Conservation (phyloP, 2,329 filamentous ascomycete species). For the Lasiodiplodia theobromae region DNA sequence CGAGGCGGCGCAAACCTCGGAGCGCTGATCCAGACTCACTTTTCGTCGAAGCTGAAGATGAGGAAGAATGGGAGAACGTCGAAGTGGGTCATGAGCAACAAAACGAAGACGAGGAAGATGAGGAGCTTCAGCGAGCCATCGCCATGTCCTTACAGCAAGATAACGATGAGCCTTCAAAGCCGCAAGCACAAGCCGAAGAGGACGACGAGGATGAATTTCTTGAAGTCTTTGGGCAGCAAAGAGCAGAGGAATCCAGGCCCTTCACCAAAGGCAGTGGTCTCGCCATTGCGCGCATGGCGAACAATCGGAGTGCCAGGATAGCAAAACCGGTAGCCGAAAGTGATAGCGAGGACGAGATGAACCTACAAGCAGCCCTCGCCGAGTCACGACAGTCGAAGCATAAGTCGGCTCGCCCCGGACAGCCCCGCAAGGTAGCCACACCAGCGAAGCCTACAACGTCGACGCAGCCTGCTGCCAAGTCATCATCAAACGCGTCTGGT, state of each 20-base stretch:
- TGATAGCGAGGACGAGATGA: conserved; percentile 73
- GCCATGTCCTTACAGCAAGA: conserved; percentile 77
- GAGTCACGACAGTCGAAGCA: conserved; percentile 67
- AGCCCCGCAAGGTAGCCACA: conserved; percentile 30
- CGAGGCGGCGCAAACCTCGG: conserved; percentile 35
- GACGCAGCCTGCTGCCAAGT: conserved; percentile 44
- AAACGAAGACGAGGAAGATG: conserved; percentile 66
- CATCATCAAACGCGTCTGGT: conserved; percentile 64
- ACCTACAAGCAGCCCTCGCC: conserved; percentile 77
- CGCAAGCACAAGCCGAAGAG: conserved; percentile 50
- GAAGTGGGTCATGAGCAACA: conserved; percentile 53
- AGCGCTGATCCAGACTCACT: conserved; percentile 22
- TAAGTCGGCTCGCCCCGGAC: conserved; percentile 32
- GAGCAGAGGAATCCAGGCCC: conserved; percentile 51
- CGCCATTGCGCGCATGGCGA: conserved; percentile 76
- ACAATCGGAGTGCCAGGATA: conserved; percentile 71
- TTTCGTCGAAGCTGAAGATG: conserved; percentile 45
- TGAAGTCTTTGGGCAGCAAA: conserved; percentile 55
- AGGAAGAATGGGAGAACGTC: conserved; percentile 51
- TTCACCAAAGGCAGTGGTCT: conserved; percentile 56
- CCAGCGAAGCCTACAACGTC: conserved; percentile 23
- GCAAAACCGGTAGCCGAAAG: conserved; percentile 50
- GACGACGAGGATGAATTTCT: conserved; percentile 50
- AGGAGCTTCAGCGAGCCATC: conserved; percentile 82
- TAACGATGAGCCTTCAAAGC: conserved; percentile 51